Percentiles rank a stretch among this genome's conserved stretches.
Conservation (phyloP, 2,329 filamentous ascomycete species). For the Madurella fahalii region DNA sequence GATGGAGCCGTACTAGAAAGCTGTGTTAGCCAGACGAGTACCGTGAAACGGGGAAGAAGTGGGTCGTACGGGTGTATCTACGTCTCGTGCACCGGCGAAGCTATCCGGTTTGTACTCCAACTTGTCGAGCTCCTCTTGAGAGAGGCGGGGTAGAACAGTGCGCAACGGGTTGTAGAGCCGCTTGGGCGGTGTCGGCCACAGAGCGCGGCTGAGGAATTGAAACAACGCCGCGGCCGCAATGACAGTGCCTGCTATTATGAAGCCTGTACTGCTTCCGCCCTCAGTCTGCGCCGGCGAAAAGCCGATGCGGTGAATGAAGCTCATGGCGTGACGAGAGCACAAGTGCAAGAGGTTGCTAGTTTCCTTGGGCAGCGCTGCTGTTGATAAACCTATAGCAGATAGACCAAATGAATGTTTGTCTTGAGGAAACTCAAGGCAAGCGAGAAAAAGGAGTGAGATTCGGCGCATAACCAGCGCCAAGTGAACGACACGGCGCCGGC, state of each 20-base stretch:
- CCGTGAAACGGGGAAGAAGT: neutral
- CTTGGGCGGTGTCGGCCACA: constrained; percentile 25
- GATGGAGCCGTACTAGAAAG: constrained; percentile 61
- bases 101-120: constrained; percentile 60
- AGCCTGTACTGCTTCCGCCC: constrained; percentile 1
- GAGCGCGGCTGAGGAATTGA: constrained; percentile 19
- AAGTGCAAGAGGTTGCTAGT: neutral
- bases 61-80: constrained; percentile 56
- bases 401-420: neutral
- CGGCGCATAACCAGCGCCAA: neutral
- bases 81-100: constrained; percentile 69
- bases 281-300: neutral
- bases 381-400: neutral
- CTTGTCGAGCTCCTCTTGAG: constrained; percentile 22
- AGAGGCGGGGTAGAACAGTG: constrained; percentile 24
- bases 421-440: neutral
- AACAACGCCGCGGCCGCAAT: constrained; percentile 22
- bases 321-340: constrained; percentile 1
- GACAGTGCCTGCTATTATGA: constrained; percentile 23
- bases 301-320: constrained; percentile 1
- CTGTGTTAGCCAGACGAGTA: constrained; percentile 10
- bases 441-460: neutral
- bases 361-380: too few species aligned
- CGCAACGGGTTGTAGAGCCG: constrained; percentile 25
- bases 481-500: neutral